These are phyloP conservation scores for Pseudevernia furfuracea DNA, from an alignment of 495 filamentous ascomycete species.

Conservation along the genomic window DNA sequence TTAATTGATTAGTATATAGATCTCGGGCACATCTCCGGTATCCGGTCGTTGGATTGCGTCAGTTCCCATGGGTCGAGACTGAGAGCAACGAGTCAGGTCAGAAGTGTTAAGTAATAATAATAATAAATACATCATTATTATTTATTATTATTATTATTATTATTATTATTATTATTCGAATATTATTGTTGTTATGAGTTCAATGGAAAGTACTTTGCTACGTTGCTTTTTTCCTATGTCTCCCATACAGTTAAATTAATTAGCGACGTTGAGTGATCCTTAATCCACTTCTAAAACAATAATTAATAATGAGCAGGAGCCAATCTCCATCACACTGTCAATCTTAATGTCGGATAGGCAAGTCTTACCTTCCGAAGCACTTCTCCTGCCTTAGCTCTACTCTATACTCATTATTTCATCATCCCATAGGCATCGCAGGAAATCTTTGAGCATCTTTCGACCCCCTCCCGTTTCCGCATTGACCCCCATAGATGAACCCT, in stretches of 20 bases:
- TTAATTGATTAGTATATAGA: background rate
- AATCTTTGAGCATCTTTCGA: conserved; percentile 27
- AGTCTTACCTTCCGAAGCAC: background rate
- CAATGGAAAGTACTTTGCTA: no score
- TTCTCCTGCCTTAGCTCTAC: background rate
- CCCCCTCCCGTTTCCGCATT: conserved; percentile 24
- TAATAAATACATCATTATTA: no score
- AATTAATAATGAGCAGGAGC: conserved; percentile 7
- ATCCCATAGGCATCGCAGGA: conserved; percentile 19
- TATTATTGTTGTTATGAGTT: no score
- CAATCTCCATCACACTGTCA: conserved; percentile 9
- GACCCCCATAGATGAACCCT: conserved; percentile 26
- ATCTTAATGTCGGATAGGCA: conserved; percentile 15
- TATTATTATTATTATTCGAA: no score
- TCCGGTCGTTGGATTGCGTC: background rate
- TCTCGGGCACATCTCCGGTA: background rate
- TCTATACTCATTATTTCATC: background rate
- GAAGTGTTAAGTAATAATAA: no score
- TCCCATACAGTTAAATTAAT: background rate
- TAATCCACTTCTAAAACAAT: conserved; percentile 1
- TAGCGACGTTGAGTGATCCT: background rate
- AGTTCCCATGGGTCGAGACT: background rate
- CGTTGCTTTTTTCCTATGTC: background rate
- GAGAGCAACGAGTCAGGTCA: no score
- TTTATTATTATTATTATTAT: no score